Evolutionary conservation across 805 yeast genomes (phyloP).

Genomic region (Isabelozyma gotoi): DNA sequence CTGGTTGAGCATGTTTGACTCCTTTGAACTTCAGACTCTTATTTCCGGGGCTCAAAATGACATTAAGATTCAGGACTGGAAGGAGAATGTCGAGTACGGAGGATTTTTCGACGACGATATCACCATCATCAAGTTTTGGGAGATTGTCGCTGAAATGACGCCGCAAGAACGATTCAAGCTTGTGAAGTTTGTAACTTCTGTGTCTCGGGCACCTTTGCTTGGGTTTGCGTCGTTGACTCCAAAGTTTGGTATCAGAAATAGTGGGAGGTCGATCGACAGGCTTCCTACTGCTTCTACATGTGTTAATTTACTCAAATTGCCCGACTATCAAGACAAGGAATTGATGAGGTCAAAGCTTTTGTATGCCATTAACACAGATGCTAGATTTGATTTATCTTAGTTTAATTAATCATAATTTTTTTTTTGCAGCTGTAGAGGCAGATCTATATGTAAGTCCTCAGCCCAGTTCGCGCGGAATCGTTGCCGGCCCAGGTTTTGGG

Average conservation of each 20-base stretch:
- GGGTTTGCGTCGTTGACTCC: constrained; percentile 81
- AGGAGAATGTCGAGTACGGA: constrained; percentile 59
- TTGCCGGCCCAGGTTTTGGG: too few relatives aligned
- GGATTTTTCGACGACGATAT: constrained; percentile 55
- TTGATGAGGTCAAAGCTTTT: constrained; percentile 61
- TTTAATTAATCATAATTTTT: too few relatives aligned
- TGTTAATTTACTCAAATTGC: constrained; percentile 81
- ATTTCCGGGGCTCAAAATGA: constrained; percentile 75
- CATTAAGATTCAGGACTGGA: constrained; percentile 71
- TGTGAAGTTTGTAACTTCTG: constrained; percentile 88
- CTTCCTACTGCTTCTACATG: constrained; percentile 95
- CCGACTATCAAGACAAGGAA: constrained; percentile 69
- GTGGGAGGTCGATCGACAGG: constrained; percentile 55
- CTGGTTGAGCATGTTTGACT: constrained; percentile 85
- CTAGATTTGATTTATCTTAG: constrained; percentile 82
- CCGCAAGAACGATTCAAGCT: constrained; percentile 63
- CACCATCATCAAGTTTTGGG: constrained; percentile 74
- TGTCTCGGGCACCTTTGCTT: constrained; percentile 84
- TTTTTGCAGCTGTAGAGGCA: too few relatives aligned
- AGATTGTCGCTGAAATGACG: constrained; percentile 66
- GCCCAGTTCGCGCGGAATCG: too few relatives aligned
- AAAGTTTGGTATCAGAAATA: constrained; percentile 72
- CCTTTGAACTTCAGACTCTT: constrained; percentile 79
- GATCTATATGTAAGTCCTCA: neutral
- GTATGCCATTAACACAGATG: constrained; percentile 77